Conservation (phyloP, 169 alveolate genomes). For the Eimeria praecox region DNA sequence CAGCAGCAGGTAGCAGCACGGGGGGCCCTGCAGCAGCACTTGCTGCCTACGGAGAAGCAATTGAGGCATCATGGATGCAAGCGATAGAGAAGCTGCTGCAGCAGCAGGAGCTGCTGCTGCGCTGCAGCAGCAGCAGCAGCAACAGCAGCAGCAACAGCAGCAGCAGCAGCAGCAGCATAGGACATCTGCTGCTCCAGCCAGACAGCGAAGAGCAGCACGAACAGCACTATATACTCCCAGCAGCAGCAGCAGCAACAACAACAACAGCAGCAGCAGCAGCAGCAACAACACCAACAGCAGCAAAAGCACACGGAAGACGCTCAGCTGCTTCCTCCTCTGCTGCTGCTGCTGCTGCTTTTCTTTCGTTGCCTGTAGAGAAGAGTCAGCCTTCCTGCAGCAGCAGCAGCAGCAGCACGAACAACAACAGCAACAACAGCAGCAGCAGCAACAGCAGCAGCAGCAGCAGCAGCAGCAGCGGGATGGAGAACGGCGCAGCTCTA, state of each 20-base stretch:
- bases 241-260: neutral
- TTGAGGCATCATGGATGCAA: neutral
- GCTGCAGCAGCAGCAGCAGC: slow-evolving; percentile 46
- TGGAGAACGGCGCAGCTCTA: neutral
- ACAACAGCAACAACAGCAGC: slow-evolving; percentile 54
- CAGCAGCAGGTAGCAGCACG: neutral
- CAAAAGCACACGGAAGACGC: neutral
- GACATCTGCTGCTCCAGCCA: neutral
- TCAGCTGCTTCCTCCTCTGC: neutral
- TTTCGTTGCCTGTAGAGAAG: neutral
- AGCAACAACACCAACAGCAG: neutral
- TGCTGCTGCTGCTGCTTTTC: neutral
- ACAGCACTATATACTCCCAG: no score
- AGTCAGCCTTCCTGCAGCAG: neutral
- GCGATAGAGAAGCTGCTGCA: slow-evolving; percentile 22
- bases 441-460: slow-evolving; percentile 49
- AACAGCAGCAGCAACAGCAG: slow-evolving; percentile 35
- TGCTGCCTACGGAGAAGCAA: neutral
- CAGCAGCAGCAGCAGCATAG: slow-evolving; percentile 26
- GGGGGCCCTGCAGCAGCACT: slow-evolving; percentile 30
- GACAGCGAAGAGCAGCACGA: no score
- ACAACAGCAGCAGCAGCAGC: slow-evolving; percentile 54
- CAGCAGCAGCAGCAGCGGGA: slow-evolving; percentile 65
- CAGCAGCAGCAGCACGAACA: slow-evolving; percentile 45
- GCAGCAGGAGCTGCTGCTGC: slow-evolving; percentile 50